These are phyloP conservation scores for Botryotinia convoluta DNA, from an alignment of 2,329 filamentous ascomycete genomes.

Conservation along the genomic window DNA sequence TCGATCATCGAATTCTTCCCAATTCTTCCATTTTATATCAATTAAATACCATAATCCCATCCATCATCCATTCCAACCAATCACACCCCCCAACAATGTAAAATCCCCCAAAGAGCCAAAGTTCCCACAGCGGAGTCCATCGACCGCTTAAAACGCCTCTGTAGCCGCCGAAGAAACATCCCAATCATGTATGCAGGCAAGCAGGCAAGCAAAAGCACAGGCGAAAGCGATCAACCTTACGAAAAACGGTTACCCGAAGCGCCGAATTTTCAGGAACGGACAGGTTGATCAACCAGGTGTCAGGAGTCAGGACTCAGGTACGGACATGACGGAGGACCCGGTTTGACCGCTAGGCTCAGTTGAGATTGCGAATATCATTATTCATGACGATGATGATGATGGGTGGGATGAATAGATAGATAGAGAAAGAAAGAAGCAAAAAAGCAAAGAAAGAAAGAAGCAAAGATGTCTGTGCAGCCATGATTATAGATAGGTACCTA, in stretches of 20 bases:
- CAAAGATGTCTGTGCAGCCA: not conserved
- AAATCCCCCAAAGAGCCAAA: not conserved
- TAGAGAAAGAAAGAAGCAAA: not conserved
- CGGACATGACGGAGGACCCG: not conserved
- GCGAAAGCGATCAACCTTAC: not conserved
- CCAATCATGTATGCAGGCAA: not conserved
- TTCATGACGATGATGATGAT: not conserved
- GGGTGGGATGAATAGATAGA: not conserved
- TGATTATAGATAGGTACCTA: not conserved
- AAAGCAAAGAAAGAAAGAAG: not conserved
- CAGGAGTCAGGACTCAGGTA: not conserved
- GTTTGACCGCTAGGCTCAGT: not conserved
- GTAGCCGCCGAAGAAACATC: not conserved
- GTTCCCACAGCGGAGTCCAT: not conserved
- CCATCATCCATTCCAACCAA: not conserved
- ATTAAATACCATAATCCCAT: not conserved
- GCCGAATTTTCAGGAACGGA: not conserved
- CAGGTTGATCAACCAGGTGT: not conserved
- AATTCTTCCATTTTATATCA: not conserved
- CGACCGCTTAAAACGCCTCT: constrained; percentile 1
- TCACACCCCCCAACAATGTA: not conserved
- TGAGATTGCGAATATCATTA: not conserved
- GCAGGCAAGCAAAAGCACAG: too few relatives aligned
- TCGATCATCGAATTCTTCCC: not conserved
- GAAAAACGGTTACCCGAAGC: not conserved